These are phyloP conservation scores for Sugiyamaella japonica DNA, from an alignment of 1,139 yeast genomes.

Conservation along the genomic window DNA sequence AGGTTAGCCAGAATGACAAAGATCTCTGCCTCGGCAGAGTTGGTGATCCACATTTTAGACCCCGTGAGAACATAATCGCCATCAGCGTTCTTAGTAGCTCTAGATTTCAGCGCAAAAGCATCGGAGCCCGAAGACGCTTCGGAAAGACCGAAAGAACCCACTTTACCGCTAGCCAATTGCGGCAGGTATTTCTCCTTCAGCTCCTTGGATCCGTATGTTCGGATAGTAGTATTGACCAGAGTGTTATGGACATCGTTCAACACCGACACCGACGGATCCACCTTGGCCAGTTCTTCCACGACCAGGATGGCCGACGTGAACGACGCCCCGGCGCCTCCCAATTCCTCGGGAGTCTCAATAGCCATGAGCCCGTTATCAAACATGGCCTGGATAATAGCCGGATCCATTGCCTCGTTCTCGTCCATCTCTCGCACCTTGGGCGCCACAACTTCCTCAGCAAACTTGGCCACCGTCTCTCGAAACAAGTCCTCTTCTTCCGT, in stretches of 20 bases:
- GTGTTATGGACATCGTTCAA: constrained; percentile 50
- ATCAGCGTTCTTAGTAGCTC: constrained; percentile 41
- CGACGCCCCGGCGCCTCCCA: constrained; percentile 49
- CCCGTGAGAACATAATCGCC: constrained; percentile 44
- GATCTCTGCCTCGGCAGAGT: constrained; percentile 47
- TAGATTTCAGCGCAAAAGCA: constrained; percentile 47
- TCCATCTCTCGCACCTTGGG: constrained; percentile 48
- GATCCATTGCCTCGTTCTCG: constrained; percentile 46
- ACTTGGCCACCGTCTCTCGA: constrained; percentile 43
- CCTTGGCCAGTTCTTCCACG: constrained; percentile 48
- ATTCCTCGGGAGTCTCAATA: constrained; percentile 48
- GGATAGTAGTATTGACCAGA: constrained; percentile 45
- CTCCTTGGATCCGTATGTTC: constrained; percentile 43
- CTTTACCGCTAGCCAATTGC: constrained; percentile 40
- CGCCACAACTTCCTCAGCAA: constrained; percentile 44
- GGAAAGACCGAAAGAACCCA: constrained; percentile 46
- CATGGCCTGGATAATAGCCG: constrained; percentile 40
- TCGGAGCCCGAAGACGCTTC: constrained; percentile 49
- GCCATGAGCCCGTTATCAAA: constrained; percentile 48
- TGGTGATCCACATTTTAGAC: constrained; percentile 50
- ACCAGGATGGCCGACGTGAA: constrained; percentile 48
- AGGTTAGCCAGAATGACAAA: constrained; percentile 46
- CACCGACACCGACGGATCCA: constrained; percentile 47
- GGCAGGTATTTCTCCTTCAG: constrained; percentile 45
- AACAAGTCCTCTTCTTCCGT: constrained; percentile 47